Conservation (phyloP, 495 filamentous ascomycete species). For the Penicillium bialowiezense region DNA sequence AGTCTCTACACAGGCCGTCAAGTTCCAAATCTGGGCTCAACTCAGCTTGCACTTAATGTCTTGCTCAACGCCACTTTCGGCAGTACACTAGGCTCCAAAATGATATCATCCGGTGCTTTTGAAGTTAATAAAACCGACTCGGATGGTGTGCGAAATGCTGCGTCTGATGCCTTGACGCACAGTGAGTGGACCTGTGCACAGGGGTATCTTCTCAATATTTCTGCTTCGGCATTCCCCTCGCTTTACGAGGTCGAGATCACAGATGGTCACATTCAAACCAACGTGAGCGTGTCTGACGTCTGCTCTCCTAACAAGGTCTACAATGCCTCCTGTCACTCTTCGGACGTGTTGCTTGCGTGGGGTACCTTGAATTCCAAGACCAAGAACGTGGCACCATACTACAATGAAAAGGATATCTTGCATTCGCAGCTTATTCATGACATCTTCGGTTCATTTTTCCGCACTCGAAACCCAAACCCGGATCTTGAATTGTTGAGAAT, state of each 20-base stretch:
- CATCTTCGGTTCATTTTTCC: conserved; percentile 26
- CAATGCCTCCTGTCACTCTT: conserved; percentile 30
- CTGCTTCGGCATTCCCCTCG: conserved; percentile 11
- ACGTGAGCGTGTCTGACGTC: conserved; percentile 14
- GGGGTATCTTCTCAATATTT: conserved; percentile 21
- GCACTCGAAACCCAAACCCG: conserved; percentile 23
- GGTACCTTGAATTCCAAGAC: conserved; percentile 31
- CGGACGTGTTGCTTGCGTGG: conserved; percentile 30
- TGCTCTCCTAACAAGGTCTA: conserved; percentile 28
- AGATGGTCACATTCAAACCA: conserved; percentile 24
- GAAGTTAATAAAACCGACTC: conserved; percentile 12
- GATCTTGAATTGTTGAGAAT: conserved; percentile 9
- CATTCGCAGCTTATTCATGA: conserved; percentile 30
- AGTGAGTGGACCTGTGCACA: conserved; percentile 30
- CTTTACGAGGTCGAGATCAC: conserved; percentile 24
- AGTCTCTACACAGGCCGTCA: conserved; percentile 13
- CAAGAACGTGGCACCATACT: conserved; percentile 25
- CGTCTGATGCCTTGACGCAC: conserved; percentile 17
- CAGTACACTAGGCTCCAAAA: conserved; percentile 8
- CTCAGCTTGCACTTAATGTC: conserved; percentile 6
- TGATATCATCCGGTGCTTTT: conserved; percentile 17
- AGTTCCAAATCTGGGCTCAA: conserved; percentile 16
- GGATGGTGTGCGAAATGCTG: conserved; percentile 19
- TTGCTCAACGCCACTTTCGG: conserved; percentile 18
- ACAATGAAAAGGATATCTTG: conserved; percentile 12